Evolutionary conservation across 1,284 basidiomycete species (phyloP).

Genomic region (Melampsora abietis-canadensis): DNA sequence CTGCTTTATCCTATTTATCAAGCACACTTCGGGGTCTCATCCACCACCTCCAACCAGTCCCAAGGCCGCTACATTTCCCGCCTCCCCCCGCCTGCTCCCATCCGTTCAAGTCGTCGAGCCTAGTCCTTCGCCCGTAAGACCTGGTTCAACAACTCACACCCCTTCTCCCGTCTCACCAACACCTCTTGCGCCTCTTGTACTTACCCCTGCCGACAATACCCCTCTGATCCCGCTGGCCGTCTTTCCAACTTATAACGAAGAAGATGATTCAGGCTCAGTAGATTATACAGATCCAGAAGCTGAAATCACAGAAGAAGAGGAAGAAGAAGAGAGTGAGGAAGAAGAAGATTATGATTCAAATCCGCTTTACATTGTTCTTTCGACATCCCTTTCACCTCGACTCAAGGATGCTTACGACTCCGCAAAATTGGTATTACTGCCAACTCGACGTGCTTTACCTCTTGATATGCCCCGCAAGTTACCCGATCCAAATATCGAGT

Average conservation of each 20-base stretch:
- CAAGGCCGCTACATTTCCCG: background rate
- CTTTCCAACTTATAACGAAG: slow-evolving; percentile 35
- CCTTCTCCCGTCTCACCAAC: background rate
- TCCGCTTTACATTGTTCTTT: slow-evolving; percentile 45
- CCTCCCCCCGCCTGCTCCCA: background rate
- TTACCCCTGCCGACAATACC: background rate
- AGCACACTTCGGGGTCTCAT: slow-evolving; percentile 3
- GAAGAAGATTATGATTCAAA: slow-evolving; percentile 45
- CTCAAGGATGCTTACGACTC: slow-evolving; percentile 46
- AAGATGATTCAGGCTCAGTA: slow-evolving; percentile 18
- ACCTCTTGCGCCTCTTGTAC: background rate
- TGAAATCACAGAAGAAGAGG: slow-evolving; percentile 10
- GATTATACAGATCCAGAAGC: slow-evolving; percentile 31
- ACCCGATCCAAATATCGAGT: slow-evolving; percentile 43
- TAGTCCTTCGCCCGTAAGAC: background rate
- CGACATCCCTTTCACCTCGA: slow-evolving; percentile 45
- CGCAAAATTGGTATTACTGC: slow-evolving; percentile 45
- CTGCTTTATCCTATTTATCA: background rate
- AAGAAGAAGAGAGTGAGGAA: slow-evolving; percentile 41
- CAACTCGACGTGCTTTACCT: slow-evolving; percentile 44
- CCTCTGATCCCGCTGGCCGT: slow-evolving; percentile 38
- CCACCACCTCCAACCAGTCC: background rate
- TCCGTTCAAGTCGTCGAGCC: slow-evolving; percentile 13
- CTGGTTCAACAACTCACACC: slow-evolving; percentile 8
- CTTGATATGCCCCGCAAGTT: slow-evolving; percentile 43